Evolutionary conservation across 2,329 filamentous ascomycete species (phyloP), one percentile per base, ranked within the genome.

Genomic region (Aspergillus sp.): DNA sequence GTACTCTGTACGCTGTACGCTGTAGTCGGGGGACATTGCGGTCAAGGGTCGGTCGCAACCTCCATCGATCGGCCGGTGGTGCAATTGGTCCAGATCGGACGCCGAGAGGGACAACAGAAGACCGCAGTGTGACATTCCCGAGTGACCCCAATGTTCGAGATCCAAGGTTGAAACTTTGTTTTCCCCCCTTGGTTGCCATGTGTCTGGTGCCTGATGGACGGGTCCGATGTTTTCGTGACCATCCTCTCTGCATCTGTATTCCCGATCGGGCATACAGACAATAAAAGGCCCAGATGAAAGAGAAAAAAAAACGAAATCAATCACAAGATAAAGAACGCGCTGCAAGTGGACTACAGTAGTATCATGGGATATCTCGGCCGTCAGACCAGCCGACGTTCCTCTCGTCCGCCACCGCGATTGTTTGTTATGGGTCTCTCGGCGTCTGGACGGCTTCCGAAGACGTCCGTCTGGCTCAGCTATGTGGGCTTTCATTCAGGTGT

Each of bases 401-500:
- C 25, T 29, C 7, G 25, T 29, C 7, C 25, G 25, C 25, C 25
- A 29, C 25, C 11, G 25, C n/a, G 25, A 9, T 10, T 29, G 25
- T 29, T 29, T 29, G 25, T 29, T 29, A 29, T 11, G 25, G 25
- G 25, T 10, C 25, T 29, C 7, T 6, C 7, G 25, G 25, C 11
- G 25, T 29, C 25, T 29, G 25, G 25, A 47, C 17, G 44, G 20
- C 36, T 47, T 52, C 49, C 36, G 49, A 52, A 52, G 49, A 36
- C 44, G 36, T 48, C 34, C 16, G 6, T 17, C 40, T 42, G 16
- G 11, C 19, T 17, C 40, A 17, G 14, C 5, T 38, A 38, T 42
- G 40, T 42, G 40, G 40, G 11, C 17, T 17, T 42, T 42, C 40
- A 29, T 29, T 29, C 25, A 10, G 25, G 11, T 29, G 43, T 45